Evolutionary conservation across 1,139 yeast species (phyloP).

Genomic region (Protomyces inundatus): DNA sequence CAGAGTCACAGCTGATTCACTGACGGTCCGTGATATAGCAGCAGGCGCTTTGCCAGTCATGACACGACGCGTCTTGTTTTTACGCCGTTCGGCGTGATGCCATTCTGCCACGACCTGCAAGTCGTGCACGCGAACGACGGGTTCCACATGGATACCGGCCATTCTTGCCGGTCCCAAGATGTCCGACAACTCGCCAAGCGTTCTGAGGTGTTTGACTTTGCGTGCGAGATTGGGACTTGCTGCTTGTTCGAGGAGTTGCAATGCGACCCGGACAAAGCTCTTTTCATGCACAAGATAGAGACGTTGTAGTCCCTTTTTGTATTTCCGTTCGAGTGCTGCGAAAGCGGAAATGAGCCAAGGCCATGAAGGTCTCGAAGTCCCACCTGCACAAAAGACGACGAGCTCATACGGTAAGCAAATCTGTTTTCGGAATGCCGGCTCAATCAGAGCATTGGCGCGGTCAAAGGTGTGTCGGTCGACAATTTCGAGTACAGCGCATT

Average conservation of each 20-base stretch:
- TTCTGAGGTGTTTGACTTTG: slow-evolving; percentile 41
- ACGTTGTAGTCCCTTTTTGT: slow-evolving; percentile 53
- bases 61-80: not conserved
- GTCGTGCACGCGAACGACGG: slow-evolving; percentile 63
- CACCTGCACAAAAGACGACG: slow-evolving; percentile 35
- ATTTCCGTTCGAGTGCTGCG: slow-evolving; percentile 57
- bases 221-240: slow-evolving; percentile 14
- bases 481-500: slow-evolving; percentile 31
- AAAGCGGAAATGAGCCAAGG: slow-evolving; percentile 74
- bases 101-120: not conserved
- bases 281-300: slow-evolving; percentile 84
- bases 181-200: slow-evolving; percentile 50
- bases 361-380: slow-evolving; percentile 50
- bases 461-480: slow-evolving; percentile 14
- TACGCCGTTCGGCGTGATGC: not conserved
- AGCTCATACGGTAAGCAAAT: slow-evolving; percentile 1
- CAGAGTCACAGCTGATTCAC: no score
- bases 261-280: slow-evolving; percentile 78
- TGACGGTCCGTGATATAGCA: no score
- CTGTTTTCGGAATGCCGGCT: not conserved
- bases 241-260: slow-evolving; percentile 47
- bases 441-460: not conserved
- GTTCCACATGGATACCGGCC: slow-evolving; percentile 67
- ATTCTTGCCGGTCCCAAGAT: slow-evolving; percentile 60
- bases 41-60: no score